Conservation (phyloP, 139 green algal species). For the Volvox reticuliferus region DNA sequence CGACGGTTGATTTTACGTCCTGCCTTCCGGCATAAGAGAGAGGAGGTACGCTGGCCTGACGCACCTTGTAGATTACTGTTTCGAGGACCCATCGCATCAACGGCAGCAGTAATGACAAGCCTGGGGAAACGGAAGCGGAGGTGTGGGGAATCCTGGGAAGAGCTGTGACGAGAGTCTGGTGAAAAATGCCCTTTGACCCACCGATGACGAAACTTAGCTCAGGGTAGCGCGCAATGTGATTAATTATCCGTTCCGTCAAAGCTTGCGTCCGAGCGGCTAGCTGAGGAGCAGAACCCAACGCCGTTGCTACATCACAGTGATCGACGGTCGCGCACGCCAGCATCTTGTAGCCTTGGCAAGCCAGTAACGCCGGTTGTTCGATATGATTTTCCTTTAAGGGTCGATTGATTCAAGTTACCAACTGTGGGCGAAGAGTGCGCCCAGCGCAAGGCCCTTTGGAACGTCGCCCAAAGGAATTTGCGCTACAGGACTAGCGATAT, state of each 20-base stretch:
- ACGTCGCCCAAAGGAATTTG: too few relatives aligned
- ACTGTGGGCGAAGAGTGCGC: too few relatives aligned
- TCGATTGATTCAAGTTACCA: too few relatives aligned
- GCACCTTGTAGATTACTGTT: slow-evolving; percentile 34
- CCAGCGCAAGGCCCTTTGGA: too few relatives aligned
- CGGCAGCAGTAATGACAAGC: slow-evolving; percentile 43
- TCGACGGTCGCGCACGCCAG: neutral
- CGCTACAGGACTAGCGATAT: too few relatives aligned
- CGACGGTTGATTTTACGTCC: too few relatives aligned
- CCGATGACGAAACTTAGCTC: slow-evolving; percentile 21
- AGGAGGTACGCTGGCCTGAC: neutral
- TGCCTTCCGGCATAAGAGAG: too few relatives aligned
- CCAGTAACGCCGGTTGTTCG: too few relatives aligned
- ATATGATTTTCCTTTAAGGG: too few relatives aligned
- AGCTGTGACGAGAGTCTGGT: neutral
- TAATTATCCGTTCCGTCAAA: neutral
- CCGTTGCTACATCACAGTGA: slow-evolving; percentile 18
- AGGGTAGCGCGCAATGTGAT: neutral
- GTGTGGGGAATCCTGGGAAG: neutral
- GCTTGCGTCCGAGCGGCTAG: neutral
- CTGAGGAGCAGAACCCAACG: neutral
- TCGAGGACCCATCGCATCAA: slow-evolving; percentile 53
- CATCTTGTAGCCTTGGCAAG: too few relatives aligned
- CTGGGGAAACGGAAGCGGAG: slow-evolving; percentile 12
- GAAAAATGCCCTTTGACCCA: neutral